phyloP scores from a whole-genome alignment of 768 basidiomycete species.

The Calocybe cyanea region DNA sequence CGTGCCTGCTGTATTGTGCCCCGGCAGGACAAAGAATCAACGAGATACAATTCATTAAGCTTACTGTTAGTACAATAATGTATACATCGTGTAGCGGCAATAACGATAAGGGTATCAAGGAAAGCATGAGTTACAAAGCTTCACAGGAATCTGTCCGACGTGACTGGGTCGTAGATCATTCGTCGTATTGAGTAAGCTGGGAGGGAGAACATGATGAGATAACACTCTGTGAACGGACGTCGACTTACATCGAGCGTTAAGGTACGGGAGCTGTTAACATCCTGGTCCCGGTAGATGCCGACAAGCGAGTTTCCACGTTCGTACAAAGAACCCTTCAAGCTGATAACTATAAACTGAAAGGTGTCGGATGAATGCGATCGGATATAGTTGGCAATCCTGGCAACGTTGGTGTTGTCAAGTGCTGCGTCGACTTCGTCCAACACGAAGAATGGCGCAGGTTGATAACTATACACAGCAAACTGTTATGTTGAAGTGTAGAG shows the following conservation, averaged over 20 bases:
- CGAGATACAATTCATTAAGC: too few relatives aligned
- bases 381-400: slow-evolving; percentile 93
- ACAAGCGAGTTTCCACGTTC: slow-evolving; percentile 88
- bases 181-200: slow-evolving; percentile 63
- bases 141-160: not conserved
- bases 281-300: slow-evolving; percentile 93
- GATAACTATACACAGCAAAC: slow-evolving; percentile 57
- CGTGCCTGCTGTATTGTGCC: too few relatives aligned
- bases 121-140: too few relatives aligned
- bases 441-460: slow-evolving; percentile 96
- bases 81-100: too few relatives aligned
- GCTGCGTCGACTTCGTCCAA: slow-evolving; percentile 99
- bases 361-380: slow-evolving; percentile 74
- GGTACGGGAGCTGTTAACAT: slow-evolving; percentile 87
- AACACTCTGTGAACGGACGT: slow-evolving; percentile 1
- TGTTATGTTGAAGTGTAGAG: not conserved
- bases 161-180: slow-evolving; percentile 22
- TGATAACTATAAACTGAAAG: slow-evolving; percentile 98
- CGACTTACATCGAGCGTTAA: slow-evolving; percentile 82
- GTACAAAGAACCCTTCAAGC: slow-evolving; percentile 89
- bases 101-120: too few relatives aligned
- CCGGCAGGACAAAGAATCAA: too few relatives aligned
- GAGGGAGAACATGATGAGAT: not conserved
- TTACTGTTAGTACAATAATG: too few relatives aligned
- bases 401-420: slow-evolving; percentile 97